These are phyloP conservation scores for Alopecurus myosuroides DNA, from an alignment of 176 grass and related monocot genomes.

Conservation along the genomic window DNA sequence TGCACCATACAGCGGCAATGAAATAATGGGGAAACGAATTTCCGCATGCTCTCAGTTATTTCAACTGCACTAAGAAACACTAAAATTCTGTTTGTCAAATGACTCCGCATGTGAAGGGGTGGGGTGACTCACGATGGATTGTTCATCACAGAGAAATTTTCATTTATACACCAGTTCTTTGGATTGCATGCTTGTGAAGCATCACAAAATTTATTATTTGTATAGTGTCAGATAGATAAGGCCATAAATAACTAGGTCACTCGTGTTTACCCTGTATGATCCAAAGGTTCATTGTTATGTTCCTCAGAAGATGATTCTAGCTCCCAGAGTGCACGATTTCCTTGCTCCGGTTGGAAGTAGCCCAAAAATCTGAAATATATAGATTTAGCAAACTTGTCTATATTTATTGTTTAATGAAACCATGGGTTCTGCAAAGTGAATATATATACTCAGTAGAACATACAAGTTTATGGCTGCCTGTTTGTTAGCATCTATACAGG, in stretches of 20 bases:
- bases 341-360: slow-evolving; percentile 72
- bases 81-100: neutral
- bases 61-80: neutral
- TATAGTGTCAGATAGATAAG: neutral
- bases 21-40: neutral
- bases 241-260: neutral
- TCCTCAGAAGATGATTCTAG: slow-evolving; percentile 62
- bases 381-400: neutral
- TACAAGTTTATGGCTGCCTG: slow-evolving; percentile 98
- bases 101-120: neutral
- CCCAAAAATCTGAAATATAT: slow-evolving; percentile 73
- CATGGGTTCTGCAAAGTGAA: neutral
- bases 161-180: neutral
- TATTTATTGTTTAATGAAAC: neutral
- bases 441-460: slow-evolving; percentile 23
- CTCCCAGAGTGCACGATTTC: slow-evolving; percentile 80
- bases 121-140: neutral
- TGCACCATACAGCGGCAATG: neutral
- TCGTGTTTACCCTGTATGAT: slow-evolving; percentile 35
- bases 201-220: neutral
- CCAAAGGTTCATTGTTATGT: slow-evolving; percentile 34
- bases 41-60: neutral
- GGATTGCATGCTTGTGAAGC: neutral
- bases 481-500: slow-evolving; percentile 89
- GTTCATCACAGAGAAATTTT: neutral